These are phyloP conservation scores for Sclerotinia glacialis DNA, from an alignment of 2,329 filamentous ascomycete genomes.

Conservation along the genomic window DNA sequence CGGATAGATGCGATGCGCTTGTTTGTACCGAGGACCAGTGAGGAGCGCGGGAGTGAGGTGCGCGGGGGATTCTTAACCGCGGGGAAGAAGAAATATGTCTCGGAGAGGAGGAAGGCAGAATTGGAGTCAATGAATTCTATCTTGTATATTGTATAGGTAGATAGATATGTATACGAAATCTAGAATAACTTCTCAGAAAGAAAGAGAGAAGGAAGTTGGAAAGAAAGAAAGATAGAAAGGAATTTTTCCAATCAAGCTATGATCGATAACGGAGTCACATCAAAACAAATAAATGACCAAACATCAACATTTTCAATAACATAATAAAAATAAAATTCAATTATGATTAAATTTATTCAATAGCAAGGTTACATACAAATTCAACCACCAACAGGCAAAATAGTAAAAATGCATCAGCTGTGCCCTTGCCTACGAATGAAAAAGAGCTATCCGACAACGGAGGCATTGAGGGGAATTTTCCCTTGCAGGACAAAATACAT, in stretches of 20 bases:
- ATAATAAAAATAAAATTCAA: background rate
- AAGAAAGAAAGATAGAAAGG: background rate
- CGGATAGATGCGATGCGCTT: slow-evolving; percentile 2
- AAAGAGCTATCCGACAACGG: slow-evolving; percentile 14
- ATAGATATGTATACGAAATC: too few relatives aligned
- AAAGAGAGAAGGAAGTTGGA: background rate
- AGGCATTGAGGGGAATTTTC: background rate
- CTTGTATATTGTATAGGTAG: background rate
- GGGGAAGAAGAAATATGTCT: slow-evolving; percentile 1
- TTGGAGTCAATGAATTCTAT: background rate
- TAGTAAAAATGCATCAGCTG: background rate
- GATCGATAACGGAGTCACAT: slow-evolving; percentile 17
- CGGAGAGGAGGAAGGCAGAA: background rate
- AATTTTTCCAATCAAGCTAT: slow-evolving; percentile 1
- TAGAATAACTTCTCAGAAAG: background rate
- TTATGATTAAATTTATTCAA: background rate
- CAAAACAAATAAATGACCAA: slow-evolving; percentile 3
- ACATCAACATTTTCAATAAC: slow-evolving; percentile 4
- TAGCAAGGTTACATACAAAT: too few relatives aligned
- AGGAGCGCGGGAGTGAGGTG: background rate
- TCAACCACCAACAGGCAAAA: background rate
- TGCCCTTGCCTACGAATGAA: slow-evolving; percentile 2
- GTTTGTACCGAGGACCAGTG: slow-evolving; percentile 11
- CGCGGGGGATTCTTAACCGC: slow-evolving; percentile 5
- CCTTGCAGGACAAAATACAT: background rate